phyloP scores from a whole-genome alignment of 257 asterid genomes.

The Mentha longifolia region DNA sequence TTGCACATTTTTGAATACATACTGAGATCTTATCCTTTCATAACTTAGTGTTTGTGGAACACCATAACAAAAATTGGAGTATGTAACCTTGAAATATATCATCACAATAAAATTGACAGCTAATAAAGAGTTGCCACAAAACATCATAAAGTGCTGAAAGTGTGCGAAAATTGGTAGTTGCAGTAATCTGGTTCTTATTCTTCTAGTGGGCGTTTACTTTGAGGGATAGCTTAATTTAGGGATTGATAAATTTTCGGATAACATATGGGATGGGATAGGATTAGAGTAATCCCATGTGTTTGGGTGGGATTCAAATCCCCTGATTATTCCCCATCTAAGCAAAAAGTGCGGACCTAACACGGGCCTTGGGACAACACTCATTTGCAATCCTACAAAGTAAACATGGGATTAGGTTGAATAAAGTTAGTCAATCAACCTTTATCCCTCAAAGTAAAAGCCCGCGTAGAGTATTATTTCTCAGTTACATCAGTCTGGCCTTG shows the following conservation, averaged over 20 bases:
- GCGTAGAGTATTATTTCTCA: neutral
- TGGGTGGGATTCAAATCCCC: too few species aligned
- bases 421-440: too few species aligned
- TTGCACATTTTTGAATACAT: neutral
- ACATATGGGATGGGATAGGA: too few species aligned
- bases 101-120: conserved; percentile 18
- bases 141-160: conserved; percentile 2
- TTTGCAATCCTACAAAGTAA: too few species aligned
- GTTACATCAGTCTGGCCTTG: neutral
- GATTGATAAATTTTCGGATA: too few species aligned
- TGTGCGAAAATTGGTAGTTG: conserved; percentile 11
- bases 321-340: too few species aligned
- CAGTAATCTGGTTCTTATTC: conserved; percentile 3
- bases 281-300: too few species aligned
- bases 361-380: too few species aligned
- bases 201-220: neutral
- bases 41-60: neutral
- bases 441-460: too few species aligned
- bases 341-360: too few species aligned
- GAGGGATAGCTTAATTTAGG: too few species aligned
- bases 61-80: neutral
- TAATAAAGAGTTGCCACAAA: conserved; percentile 11
- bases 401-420: too few species aligned
- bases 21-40: neutral
- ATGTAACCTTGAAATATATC: neutral